Evolutionary conservation across 257 asterid species (phyloP), one percentile per base, ranked within the genome.

Genomic region (Nicotiana benthamiana): DNA sequence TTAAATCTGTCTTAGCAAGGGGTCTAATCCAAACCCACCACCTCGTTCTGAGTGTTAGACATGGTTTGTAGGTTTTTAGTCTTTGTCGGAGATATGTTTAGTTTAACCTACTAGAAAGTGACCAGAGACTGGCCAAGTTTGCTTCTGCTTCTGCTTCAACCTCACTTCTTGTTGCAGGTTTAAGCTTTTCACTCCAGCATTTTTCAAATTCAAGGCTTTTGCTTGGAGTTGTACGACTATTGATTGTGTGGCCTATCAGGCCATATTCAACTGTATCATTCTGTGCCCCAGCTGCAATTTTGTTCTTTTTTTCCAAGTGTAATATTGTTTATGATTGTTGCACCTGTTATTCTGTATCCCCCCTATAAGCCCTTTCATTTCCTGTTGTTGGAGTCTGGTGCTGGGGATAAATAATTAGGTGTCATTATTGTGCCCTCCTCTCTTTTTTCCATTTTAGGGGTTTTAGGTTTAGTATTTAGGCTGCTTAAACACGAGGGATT

Each of bases 191-290:
- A 78, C 82, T 72, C 75, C 75, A 36, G 79, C 64, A 80, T 75
- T 80, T 83, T 79, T 82, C 75, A 74, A 74, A 74, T 74, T 80
- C 40, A 46, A 76, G 75, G 77, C 82, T 83, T 76, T 85, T 72
- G 34, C 82, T 82, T 82, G 89, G 83, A 79, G 84, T 83, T 84
- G 79, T 60, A 76, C 59, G 82, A 64, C 54, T 82, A 53, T 59
- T 84, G 83, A 70, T 85, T 9, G 43, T 74, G 77, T 75, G 59
- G 84, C 87, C 54, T 76, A 63, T 83, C 85, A 75, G 67, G 80
- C 72, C 81, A 32, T 66, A 60, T 59, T 40, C 30, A 57, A 36
- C 79, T 74, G 79, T 32, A 74, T 48, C 79, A 4, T 48, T 72
- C 79, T 74, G 79, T 24, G 57, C 26, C 16, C 74, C 59, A 74